These are phyloP conservation scores for Epichloe coenophiala DNA, from an alignment of 2,329 filamentous ascomycete genomes.

Conservation along the genomic window DNA sequence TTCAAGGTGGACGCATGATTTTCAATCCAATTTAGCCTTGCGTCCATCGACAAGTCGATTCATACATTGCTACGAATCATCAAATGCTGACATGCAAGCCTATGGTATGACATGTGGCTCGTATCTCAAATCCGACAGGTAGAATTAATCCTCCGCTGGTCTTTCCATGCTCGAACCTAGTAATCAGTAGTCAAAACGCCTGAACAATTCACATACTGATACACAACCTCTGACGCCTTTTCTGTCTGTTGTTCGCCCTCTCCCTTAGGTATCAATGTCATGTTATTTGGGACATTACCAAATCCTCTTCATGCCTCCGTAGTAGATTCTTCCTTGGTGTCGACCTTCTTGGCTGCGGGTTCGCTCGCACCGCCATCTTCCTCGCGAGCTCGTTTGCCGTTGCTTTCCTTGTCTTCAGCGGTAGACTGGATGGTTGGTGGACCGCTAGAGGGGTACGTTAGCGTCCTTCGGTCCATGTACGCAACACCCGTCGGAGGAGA, in stretches of 20 bases:
- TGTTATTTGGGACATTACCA: not conserved
- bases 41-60: constrained; percentile 14
- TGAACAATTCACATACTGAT: not conserved
- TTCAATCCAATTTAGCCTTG: too few species aligned
- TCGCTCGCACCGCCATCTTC: constrained; percentile 30
- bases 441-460: constrained; percentile 10
- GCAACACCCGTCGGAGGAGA: not conserved
- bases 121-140: not conserved
- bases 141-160: not conserved
- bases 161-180: not conserved
- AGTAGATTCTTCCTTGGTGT: constrained; percentile 30
- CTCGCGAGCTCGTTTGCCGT: constrained; percentile 42
- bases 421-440: constrained; percentile 32
- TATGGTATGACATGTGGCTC: too few species aligned
- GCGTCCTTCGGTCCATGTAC: not conserved
- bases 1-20: too few species aligned
- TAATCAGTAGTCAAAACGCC: constrained; percentile 2
- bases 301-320: constrained; percentile 1
- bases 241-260: not conserved
- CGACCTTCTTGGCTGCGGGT: constrained; percentile 48
- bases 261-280: not conserved
- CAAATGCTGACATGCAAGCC: not conserved
- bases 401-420: constrained; percentile 21
- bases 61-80: not conserved
- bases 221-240: not conserved